Base-by-base conservation (phyloP, 129 eudicot species). In the Lonicera japonica region DNA sequence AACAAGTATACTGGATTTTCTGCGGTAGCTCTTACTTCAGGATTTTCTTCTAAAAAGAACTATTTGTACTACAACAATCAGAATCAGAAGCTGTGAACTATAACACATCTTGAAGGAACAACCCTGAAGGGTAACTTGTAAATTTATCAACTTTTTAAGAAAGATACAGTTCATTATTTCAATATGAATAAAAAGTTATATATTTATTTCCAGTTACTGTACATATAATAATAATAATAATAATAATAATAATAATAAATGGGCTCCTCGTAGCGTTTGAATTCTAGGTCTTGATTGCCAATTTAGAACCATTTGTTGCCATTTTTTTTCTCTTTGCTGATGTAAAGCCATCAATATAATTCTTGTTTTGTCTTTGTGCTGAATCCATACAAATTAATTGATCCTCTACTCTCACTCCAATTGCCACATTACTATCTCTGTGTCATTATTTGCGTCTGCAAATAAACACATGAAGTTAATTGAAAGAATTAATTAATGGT, bases 1-100 rank as follows among this genome's bases (percentile, higher is more conserved):
- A 63, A 81, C n/a, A 51, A 70, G 17, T 81, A 78, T 69, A 61
- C 38, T 23, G 94, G 94, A 8, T 81, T 85, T 58, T 10, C 80
- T 68, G 74, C 91, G 1, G 34, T 77, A 57, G 57, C 79, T 43
- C 66, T 73, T 39, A 13, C 67, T 25, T 23, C 73, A 40, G 70
- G 67, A n/a, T n/a, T n/a, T 12, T 74, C 83, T n/a, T 39, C 58
- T 29, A 79, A 74, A 21, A 79, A 55, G 68, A 79, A 67, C 36
- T 73, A 64, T 56, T 51, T 79, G 71, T 79, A 70, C 56, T 69
- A 69, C 19, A 48, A 17, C 68, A 56, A 69, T 65, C 69, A 56
- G 16, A 62, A 63, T 11, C 15, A 10, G 14, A 45, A 45, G 14
- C 39, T 21, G 8, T 57, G 68, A 54, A 46, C 61, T 52, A 60